These are phyloP conservation scores for Crucihimalaya himalaica DNA, from an alignment of 345 rosid genomes.

Conservation along the genomic window DNA sequence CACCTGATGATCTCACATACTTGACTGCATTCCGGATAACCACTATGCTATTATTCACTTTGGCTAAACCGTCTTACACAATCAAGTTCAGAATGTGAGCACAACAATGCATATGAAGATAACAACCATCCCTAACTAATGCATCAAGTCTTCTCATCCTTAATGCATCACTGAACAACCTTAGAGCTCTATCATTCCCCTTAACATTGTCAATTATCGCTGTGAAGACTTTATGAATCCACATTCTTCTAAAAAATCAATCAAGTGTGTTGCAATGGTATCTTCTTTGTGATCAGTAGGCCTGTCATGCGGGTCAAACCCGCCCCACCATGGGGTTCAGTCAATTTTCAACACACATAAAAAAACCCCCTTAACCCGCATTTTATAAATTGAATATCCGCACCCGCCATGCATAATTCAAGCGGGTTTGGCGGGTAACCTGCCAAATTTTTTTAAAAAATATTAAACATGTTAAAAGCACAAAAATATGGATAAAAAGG, in stretches of 20 bases:
- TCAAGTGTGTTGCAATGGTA: neutral
- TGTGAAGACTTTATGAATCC: neutral
- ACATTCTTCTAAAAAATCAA: neutral
- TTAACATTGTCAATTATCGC: neutral
- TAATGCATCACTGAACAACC: neutral
- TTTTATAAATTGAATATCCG: too few species aligned
- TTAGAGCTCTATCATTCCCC: neutral
- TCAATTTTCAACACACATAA: too few species aligned
- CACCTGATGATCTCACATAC: neutral
- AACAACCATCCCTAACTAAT: neutral
- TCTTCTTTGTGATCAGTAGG: neutral
- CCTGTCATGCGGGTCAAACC: too few species aligned
- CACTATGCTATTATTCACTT: neutral
- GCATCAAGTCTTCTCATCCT: neutral
- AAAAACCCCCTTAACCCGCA: too few species aligned
- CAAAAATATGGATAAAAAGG: too few species aligned
- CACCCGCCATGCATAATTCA: too few species aligned
- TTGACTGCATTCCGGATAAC: neutral
- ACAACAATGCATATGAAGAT: neutral
- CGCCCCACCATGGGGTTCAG: too few species aligned
- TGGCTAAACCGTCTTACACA: too few species aligned
- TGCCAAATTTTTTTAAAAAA: too few species aligned
- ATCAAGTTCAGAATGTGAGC: too few species aligned
- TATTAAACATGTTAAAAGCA: too few species aligned
- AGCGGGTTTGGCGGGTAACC: too few species aligned